A percentile compares a stretch with the other conserved stretches of the same genome.
Evolutionary conservation across 371 early-diverging fungal species (phyloP).

Genomic region (Mucor plumbeus): DNA sequence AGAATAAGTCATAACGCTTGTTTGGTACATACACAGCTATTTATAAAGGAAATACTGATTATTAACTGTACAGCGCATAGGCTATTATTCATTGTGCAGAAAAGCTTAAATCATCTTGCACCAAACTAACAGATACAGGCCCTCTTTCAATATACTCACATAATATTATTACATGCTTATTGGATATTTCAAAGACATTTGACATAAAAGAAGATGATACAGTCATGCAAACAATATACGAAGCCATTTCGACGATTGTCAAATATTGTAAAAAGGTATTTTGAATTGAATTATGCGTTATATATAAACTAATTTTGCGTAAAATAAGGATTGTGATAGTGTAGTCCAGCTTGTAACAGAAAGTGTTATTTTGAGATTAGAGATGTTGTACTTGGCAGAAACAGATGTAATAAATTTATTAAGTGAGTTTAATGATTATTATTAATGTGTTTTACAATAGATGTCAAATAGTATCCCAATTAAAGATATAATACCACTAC

Average conservation of each 20-base stretch:
- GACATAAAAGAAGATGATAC: background rate
- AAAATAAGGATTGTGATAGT: background rate
- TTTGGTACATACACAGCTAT: background rate
- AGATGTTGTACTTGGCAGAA: slow-evolving; percentile 5
- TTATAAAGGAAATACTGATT: background rate
- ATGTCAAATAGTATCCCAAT: background rate
- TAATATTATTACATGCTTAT: background rate
- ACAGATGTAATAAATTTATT: background rate
- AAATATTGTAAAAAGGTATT: background rate
- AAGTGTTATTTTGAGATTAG: background rate
- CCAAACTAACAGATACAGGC: background rate
- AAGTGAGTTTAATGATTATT: no score
- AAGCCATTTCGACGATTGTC: slow-evolving; percentile 3
- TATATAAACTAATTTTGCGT: background rate
- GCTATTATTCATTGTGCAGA: slow-evolving; percentile 3
- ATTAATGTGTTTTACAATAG: background rate
- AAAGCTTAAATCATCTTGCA: background rate
- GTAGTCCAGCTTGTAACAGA: background rate
- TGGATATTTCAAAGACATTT: background rate
- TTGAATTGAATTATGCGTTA: background rate
- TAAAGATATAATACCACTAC: background rate
- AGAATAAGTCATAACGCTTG: slow-evolving; percentile 6
- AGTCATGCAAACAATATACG: background rate
- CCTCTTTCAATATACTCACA: background rate
- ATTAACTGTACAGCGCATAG: background rate